Base-by-base conservation (phyloP, 2,329 filamentous ascomycete species). In the Cladophialophora carrionii region DNA sequence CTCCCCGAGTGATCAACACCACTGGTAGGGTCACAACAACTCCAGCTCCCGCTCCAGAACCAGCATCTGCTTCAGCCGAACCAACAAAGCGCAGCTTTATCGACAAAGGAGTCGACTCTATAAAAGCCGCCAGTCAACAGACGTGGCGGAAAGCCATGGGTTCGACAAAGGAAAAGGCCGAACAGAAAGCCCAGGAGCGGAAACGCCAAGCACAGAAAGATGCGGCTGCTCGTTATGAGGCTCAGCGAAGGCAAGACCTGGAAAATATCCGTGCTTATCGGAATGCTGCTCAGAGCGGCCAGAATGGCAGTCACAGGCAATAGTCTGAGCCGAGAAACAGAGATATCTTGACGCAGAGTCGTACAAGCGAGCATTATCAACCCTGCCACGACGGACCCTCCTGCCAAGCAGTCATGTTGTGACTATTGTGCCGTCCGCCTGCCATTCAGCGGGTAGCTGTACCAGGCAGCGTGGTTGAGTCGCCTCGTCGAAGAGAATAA, bases 31-130 rank as follows among this genome's bases (percentile, higher is more conserved):
- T 31, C 10, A 60, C 46, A 8, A 37, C 46, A 12, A 29, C 12
- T 20, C 32, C 52, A 22, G 31, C 52, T 22, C n/a, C 32, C 24
- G 20, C 55, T 41, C 26, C 49, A 20, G 60, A 48, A 61, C 57
- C 55, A 32, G 12, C 57, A 26, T n/a, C 51, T 6, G 31, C 52
- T 29, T 22, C 48, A 51, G 20, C 48, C n/a, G 9, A 52, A 63
- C 43, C 63, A 62, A 54, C 66, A 64, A 41, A 66, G 68, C 64
- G 64, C 12, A 75, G 73, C 61, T 24, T 72, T 22, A 73, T 80
- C 57, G 78, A 79, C 70, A 76, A 76, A 46, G 70, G 72, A 22
- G 66, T 79, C n/a, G 71, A 76, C 57, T 71, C 67, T 17, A 57
- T 73, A 62, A 78, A 76, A 66, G 64, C 73, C n/a, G 62, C 60